Conservation (phyloP, 1,139 yeast species). For the Geotrichum klebahnii region DNA sequence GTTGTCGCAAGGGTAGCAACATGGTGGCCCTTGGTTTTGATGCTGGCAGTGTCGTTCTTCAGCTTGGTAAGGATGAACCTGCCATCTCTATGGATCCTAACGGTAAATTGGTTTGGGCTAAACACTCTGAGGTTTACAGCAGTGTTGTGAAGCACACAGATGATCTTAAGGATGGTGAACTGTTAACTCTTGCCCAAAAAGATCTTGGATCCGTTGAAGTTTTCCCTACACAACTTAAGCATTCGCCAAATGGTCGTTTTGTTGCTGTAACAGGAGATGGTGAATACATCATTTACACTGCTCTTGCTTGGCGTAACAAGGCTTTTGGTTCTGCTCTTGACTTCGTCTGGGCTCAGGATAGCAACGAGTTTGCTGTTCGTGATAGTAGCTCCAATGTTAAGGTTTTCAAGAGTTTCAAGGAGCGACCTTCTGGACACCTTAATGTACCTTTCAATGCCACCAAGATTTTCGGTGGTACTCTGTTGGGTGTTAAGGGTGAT, state of each 20-base stretch:
- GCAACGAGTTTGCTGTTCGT: conserved; percentile 79
- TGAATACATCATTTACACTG: conserved; percentile 91
- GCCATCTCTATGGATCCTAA: conserved; percentile 87
- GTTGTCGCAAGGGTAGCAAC: conserved; percentile 71
- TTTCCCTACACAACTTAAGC: conserved; percentile 79
- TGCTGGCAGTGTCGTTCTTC: conserved; percentile 81
- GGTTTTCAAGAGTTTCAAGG: conserved; percentile 80
- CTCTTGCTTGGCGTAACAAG: conserved; percentile 97
- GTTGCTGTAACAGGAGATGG: conserved; percentile 98
- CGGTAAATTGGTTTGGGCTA: conserved; percentile 87
- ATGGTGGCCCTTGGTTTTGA: conserved; percentile 90
- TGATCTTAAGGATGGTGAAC: conserved; percentile 62
- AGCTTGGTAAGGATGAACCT: conserved; percentile 92
- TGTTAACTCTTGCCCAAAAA: conserved; percentile 68
- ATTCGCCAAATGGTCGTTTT: conserved; percentile 95
- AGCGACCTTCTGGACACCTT: conserved; percentile 61
- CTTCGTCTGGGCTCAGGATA: conserved; percentile 93
- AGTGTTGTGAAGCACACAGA: conserved; percentile 69
- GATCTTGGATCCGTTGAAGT: conserved; percentile 91
- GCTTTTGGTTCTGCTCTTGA: conserved; percentile 86
- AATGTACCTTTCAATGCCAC: conserved; percentile 61
- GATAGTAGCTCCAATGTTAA: conserved; percentile 64
- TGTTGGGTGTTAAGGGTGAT: conserved; percentile 66
- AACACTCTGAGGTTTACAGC: conserved; percentile 84
- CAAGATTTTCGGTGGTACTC: conserved; percentile 78